Base-by-base conservation (phyloP, 23 red algal species). In the Gracilaria domingensis region DNA sequence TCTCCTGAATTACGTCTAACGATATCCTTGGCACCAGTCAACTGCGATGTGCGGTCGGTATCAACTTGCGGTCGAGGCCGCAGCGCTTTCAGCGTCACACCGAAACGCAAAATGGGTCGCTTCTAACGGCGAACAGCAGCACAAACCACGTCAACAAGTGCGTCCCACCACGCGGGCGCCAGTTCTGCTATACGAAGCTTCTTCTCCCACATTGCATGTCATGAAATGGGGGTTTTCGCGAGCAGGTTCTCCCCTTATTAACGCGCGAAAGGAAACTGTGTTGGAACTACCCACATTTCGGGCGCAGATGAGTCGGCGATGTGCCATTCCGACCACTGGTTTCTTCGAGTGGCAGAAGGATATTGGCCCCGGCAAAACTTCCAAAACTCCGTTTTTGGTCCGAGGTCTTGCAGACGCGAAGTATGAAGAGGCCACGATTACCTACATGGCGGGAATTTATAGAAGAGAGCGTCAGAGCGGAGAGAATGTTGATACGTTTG, bases 341-440 rank as follows among this genome's bases (percentile, higher is more conserved):
- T 89, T 89, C 71, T 89, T 77, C 74, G 85, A 89, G 29, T 89
- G 85, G 85, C 53, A 89, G 44, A 89, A 89, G 72, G 45, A 57
- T 25, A 23, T 40, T 75, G 65, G 65, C 4, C 61, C 61, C 5
- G 61, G 83, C 21, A 71, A 66, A 33, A 42, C 25, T 51, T 53
- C 61, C 9, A 55, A 53, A 51, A 66, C 61, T 38, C 83, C 83
- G 0, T 87, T 74, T 74, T 61, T 87, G 21, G n/a, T 87, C 21
- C 67, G 67, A 37, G 20, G 67, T 23, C 1, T 73, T 73, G 7
- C 35, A 29, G 21, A 40, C 35, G 67, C 67, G 1, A 44, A 37
- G 33, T 73, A 44, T 44, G 67, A 73, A 73, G 67, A 73, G n/a
- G 67, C 20, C 5, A 23, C 30, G 14, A 5, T 73, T 37, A 24